Percentiles rank a stretch among this genome's conserved stretches.
phyloP scores from a whole-genome alignment of 2,329 filamentous ascomycete species.

The Cercospora zeina region DNA sequence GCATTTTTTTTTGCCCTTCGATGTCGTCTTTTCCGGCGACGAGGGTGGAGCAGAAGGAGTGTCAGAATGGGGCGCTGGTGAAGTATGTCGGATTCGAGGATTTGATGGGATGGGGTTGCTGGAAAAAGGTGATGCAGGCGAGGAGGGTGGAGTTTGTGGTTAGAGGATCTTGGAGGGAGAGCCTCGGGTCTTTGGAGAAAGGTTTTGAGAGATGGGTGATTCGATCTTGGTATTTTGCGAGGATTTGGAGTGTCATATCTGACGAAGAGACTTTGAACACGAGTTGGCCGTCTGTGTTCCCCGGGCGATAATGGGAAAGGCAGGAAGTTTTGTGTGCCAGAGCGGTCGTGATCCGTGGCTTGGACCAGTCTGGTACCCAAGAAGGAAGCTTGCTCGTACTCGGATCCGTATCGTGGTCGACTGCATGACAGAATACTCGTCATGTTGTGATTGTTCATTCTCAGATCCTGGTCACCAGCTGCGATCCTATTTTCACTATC shows the following conservation, averaged over 20 bases:
- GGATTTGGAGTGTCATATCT: background rate
- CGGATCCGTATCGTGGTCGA: background rate
- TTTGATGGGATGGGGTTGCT: background rate
- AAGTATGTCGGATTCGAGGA: background rate
- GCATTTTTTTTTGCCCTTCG: background rate
- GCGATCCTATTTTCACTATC: background rate
- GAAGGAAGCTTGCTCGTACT: background rate
- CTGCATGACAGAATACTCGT: background rate
- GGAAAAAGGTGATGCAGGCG: background rate
- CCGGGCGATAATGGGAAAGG: background rate
- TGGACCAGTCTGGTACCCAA: constrained; percentile 1
- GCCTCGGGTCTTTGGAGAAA: background rate
- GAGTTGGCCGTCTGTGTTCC: background rate
- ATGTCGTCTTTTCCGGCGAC: background rate
- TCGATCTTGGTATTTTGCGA: background rate
- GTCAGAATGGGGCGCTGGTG: background rate
- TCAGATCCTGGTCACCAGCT: background rate
- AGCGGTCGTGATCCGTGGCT: background rate
- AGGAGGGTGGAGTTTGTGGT: background rate
- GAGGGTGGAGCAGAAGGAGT: constrained; percentile 3
- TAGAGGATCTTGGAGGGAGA: background rate
- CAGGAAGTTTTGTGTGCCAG: background rate
- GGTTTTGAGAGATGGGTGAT: background rate
- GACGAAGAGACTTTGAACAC: background rate
- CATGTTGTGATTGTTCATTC: background rate